Conservation (phyloP, 2,329 filamentous ascomycete genomes). For the Chrysosporium queenslandicum region DNA sequence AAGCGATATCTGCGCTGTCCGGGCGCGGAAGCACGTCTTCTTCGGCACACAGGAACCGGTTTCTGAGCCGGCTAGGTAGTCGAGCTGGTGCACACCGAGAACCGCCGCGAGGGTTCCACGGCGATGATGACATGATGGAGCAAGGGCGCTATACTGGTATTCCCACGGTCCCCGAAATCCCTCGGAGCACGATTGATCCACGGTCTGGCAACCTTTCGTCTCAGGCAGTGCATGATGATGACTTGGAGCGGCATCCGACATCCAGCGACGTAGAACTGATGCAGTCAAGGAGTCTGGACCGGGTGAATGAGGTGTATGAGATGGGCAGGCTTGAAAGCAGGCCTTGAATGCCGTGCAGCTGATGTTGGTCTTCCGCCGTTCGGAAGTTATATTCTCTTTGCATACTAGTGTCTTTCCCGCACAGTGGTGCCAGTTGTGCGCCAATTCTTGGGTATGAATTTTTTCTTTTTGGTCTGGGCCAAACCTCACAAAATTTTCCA, state of each 20-base stretch:
- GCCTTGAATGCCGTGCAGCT: no score
- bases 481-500: no score
- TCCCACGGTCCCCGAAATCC: not conserved
- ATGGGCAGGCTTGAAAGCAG: slow-evolving; percentile 3
- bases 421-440: no score
- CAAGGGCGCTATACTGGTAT: slow-evolving; percentile 34
- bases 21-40: slow-evolving; percentile 24
- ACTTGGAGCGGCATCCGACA: slow-evolving; percentile 13
- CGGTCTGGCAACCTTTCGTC: slow-evolving; percentile 18
- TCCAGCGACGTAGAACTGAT: not conserved
- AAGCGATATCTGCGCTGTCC: not conserved
- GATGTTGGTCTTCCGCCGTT: no score
- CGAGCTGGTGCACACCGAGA: slow-evolving; percentile 17
- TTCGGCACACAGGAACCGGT: slow-evolving; percentile 48
- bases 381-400: not conserved
- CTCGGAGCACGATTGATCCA: slow-evolving; percentile 14
- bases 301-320: slow-evolving; percentile 5
- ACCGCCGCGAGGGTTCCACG: slow-evolving; percentile 12
- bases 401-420: not conserved
- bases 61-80: slow-evolving; percentile 45
- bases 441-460: no score
- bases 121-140: slow-evolving; percentile 37
- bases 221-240: slow-evolving; percentile 18
- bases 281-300: not conserved
- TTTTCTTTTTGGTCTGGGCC: no score